Evolutionary conservation across 2,329 filamentous ascomycete genomes (phyloP), one percentile per base, ranked within the genome.

Genomic region (Penicillium sp.): DNA sequence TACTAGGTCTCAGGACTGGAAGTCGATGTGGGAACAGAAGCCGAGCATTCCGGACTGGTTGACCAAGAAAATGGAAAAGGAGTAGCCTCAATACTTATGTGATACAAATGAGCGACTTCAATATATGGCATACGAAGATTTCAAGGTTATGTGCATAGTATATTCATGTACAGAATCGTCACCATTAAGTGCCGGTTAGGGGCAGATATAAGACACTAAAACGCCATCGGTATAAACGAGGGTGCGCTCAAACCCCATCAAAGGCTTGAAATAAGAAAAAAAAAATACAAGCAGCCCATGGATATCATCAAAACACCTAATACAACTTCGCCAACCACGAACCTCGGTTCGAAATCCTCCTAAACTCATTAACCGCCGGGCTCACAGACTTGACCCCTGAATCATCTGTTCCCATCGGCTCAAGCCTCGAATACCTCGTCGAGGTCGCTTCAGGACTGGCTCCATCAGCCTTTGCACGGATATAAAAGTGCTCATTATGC

Each of bases 41-140:
- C 86, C 87, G 6, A 70, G 62, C 27, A 70, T 89, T 49, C 87
- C 87, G 3, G 73, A 62, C 20, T 89, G 87, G 87, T 70, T 89
- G 62, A 22, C 37, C 3, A 45, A 40, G 18, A 22, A 18, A 14
- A 22, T 40, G 37, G 37, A 11, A 6, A 40, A 22, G 3, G 3
- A 40, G n/a, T 18, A 37, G 37, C 4, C 33, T 37, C 8, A 4
- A 37, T 9, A 8, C 8, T 18, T n/a, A 3, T n/a, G 1, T 18
- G 3, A 18, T 3, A 3, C 3, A 11, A 18, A 2, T 37, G n/a
- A 4, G 11, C 3, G 6, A 37, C 7, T 9, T 18, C 2, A 35
- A 1, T n/a, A 18, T 18, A 11, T 37, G n/a, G 7, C 33, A 31
- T 37, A 8, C n/a, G 33, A 18, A 37, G 12, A 9, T 37, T 18